Base-by-base conservation (phyloP, 192 early-diverging fungal species). In the Backusella morwellensis region DNA sequence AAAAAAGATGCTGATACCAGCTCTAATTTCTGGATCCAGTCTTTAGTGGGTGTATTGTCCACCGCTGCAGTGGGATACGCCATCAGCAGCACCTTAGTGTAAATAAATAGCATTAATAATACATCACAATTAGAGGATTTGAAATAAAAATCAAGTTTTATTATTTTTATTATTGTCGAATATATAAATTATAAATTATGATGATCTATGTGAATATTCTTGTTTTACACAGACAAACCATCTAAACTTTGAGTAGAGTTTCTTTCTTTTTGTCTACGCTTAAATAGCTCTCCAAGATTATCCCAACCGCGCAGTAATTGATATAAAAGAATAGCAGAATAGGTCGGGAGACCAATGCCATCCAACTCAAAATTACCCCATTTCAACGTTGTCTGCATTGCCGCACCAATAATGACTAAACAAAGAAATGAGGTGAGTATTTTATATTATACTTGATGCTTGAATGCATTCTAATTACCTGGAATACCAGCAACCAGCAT, bases 401-500 rank as follows among this genome's bases (percentile, higher is more conserved):
- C 80, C 12, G 80, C 79, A 17, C 85, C 85, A 11, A 88, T 63
- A 36, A 86, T 75, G 29, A 88, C 82, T 29, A 44, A 26, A 71
- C 14, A 26, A 2, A 34, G 29, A 50, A 26, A 34, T 17, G 2
- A 5, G 4, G 67, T 68, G 2, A 68, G 29, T 14, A 56, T 40
- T n/a, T 8, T 36, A n/a, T 69, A 2, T 44, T 44, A 23, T 14
- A 23, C 29, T 4, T 2, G 3, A 29, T 14, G 0, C 29, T 26
- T 26, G 23, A n/a, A 50, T 17, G 47, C 0, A n/a, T 7, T 21
- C 2, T 41, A 9, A 8, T 29, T 41, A 71, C 35, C 23, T 36
- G 81, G 50, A 34, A 86, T 77, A 80, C 87, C 86, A 26, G 84
- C 86, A 21, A 82, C 81, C 42, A 89, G 79, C 75, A 89, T 70